These are phyloP conservation scores for Candida boleticola DNA, from an alignment of 805 yeast species.

Conservation along the genomic window DNA sequence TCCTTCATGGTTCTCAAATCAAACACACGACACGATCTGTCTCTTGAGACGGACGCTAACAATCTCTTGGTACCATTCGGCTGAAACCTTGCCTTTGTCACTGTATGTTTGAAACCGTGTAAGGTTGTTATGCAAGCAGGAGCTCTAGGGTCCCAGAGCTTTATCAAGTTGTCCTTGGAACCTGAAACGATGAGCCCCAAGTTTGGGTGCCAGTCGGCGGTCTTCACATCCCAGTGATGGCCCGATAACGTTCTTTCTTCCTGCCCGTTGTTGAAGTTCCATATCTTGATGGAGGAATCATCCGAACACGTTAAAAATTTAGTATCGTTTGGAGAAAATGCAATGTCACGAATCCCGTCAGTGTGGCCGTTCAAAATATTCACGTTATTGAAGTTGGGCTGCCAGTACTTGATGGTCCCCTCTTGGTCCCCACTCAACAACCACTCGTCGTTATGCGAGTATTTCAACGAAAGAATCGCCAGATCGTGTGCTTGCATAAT, in stretches of 20 bases:
- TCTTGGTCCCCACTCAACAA: conserved; percentile 89
- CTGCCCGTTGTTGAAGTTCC: conserved; percentile 88
- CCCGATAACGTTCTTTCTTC: conserved; percentile 82
- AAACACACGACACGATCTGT: conserved; percentile 81
- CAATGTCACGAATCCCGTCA: conserved; percentile 81
- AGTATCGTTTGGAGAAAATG: conserved; percentile 86
- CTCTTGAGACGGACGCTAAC: conserved; percentile 85
- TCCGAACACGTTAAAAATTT: conserved; percentile 94
- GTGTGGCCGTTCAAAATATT: conserved; percentile 72
- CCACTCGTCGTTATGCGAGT: conserved; percentile 94
- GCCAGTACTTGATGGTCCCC: conserved; percentile 94
- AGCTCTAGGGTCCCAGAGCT: conserved; percentile 94
- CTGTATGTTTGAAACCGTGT: conserved; percentile 92
- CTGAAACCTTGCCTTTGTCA: conserved; percentile 83
- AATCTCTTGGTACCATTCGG: conserved; percentile 70
- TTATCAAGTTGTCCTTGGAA: conserved; percentile 90
- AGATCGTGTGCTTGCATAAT: conserved; percentile 98
- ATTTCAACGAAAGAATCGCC: conserved; percentile 74
- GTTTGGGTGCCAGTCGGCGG: conserved; percentile 94
- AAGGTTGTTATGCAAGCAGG: conserved; percentile 73
- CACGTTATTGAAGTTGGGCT: conserved; percentile 95
- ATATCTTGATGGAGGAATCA: conserved; percentile 84
- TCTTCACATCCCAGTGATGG: conserved; percentile 98
- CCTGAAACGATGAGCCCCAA: conserved; percentile 88
- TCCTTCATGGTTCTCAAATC: conserved; percentile 87